Base-by-base conservation (phyloP, 495 filamentous ascomycete genomes). In the Penicillium coffeae region DNA sequence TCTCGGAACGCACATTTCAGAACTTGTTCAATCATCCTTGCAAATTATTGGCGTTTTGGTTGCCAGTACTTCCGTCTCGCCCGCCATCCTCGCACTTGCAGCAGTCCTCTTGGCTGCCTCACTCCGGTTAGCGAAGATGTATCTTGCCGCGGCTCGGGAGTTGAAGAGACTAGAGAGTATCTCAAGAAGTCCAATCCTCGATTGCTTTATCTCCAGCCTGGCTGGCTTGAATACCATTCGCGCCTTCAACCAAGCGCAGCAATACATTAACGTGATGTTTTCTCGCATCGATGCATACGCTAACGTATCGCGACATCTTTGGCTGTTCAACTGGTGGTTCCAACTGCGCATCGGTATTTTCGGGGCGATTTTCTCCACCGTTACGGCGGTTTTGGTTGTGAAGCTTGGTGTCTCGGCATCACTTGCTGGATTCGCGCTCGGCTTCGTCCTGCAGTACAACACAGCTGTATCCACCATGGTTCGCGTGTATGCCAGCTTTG, bases 121-220 rank as follows among this genome's bases (percentile, higher is more conserved):
- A 30, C 25, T 30, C 25, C 25, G 25, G 10, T 10, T 30, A 30
- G 25, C 25, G 5, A 10, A 19, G 55, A 83, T 79, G 82, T 93
- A 93, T 64, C 75, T 94, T n/a, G 76, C 76, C 53, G 87, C 87
- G 9, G 90, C 88, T 6, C 74, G 87, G 44, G 87, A 92, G 59
- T 72, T 83, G 15, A 90, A 88, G 62, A 69, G 86, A 2, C 63
- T 88, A 6, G 86, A 90, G 61, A 83, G 76, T 21, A 81, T 74
- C 16, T 72, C 80, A 13, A 85, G 86, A 54, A 82, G 79, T 8
- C 85, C 86, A 0, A 81, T 89, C 2, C 86, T 87, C 52, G 86
- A 88, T 54, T 78, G 82, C 37, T 88, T 89, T 47, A 78, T 78
- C 1, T 77, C 80, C 1, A 74, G 80, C 3, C 70, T 88, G 13